Base-by-base conservation (phyloP, 805 yeast species). In the Komagataella populi region DNA sequence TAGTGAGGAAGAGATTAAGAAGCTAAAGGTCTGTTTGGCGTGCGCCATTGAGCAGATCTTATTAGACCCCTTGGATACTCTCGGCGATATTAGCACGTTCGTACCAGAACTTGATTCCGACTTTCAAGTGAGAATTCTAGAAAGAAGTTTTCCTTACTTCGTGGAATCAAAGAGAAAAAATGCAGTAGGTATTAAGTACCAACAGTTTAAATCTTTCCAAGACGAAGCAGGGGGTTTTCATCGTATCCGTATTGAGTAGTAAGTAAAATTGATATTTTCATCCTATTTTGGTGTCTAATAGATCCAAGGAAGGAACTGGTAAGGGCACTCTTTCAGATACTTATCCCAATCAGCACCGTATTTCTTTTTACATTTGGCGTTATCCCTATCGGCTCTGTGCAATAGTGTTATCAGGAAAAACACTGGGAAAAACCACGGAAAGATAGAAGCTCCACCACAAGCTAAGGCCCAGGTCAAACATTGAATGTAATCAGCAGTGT, bases 361-460 rank as follows among this genome's bases (percentile, higher is more conserved):
- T 72, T 93, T 93, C 65, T 70, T 74, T 58, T 74, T 77, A 69
- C 97, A 88, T 67, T 91, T 88, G 56, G 81, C 77, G 57, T 83
- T 78, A 70, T 93, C 99, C 71, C 99, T 84, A 57, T 73, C 65
- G 46, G 96, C 88, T 69, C 99, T 83, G 70, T 93, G 99, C 48
- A 83, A 67, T 64, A 93, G 78, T 55, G 89, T 96, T 59, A 83
- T 70, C 55, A 89, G 78, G 81, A 88, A 93, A 72, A 93, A 93
- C 20, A 73, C 71, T 3, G 99, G 97, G 81, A 84, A 91, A 70
- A 93, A 93, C 91, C 96, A 93, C 47, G 97, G 96, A 73, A 91
- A 80, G 49, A 90, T 86, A 2, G 96, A 86, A 36, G 73, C 74
- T 66, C 83, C 81, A 0, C 99, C 99, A 67, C 96, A 88, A 55